A percentile compares a stretch with the other conserved stretches of the same genome.
Evolutionary conservation across 225 moss, liverwort and hornwort genomes (phyloP).

Genomic region (Physcomitrellopsis africana): DNA sequence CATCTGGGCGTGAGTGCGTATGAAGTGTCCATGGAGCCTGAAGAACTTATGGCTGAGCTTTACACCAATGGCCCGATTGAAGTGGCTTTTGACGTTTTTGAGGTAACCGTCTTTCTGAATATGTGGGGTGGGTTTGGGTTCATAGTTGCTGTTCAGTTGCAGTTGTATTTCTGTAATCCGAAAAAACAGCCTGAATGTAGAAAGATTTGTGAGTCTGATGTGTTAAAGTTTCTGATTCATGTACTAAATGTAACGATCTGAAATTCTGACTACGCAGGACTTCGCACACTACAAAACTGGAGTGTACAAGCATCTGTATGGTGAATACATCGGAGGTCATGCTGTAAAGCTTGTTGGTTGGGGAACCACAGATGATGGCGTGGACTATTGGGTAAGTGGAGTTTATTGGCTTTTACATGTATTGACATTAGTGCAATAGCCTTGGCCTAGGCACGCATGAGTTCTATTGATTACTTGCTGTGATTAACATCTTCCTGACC

Average conservation of each 20-base stretch:
- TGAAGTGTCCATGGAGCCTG: slow-evolving; percentile 54
- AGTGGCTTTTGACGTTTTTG: slow-evolving; percentile 80
- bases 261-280: slow-evolving; percentile 45
- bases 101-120: slow-evolving; percentile 39
- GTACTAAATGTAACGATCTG: neutral
- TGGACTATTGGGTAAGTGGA: slow-evolving; percentile 83
- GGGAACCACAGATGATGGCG: slow-evolving; percentile 81
- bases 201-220: too few relatives aligned
- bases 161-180: neutral
- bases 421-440: too few relatives aligned
- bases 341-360: slow-evolving; percentile 96
- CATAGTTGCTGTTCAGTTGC: neutral
- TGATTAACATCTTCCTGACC: neutral
- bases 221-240: too few relatives aligned
- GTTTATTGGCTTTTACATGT: neutral
- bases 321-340: slow-evolving; percentile 85
- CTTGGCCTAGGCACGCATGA: too few relatives aligned
- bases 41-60: slow-evolving; percentile 84
- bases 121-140: neutral
- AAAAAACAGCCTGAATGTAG: too few relatives aligned
- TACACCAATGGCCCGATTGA: slow-evolving; percentile 88
- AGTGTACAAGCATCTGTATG: slow-evolving; percentile 78
- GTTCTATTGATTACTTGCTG: too few relatives aligned
- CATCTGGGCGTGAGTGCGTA: slow-evolving; percentile 84
- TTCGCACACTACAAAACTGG: slow-evolving; percentile 88